phyloP scores from a whole-genome alignment of 2,329 filamentous ascomycete species.

The Epichloe festucae region DNA sequence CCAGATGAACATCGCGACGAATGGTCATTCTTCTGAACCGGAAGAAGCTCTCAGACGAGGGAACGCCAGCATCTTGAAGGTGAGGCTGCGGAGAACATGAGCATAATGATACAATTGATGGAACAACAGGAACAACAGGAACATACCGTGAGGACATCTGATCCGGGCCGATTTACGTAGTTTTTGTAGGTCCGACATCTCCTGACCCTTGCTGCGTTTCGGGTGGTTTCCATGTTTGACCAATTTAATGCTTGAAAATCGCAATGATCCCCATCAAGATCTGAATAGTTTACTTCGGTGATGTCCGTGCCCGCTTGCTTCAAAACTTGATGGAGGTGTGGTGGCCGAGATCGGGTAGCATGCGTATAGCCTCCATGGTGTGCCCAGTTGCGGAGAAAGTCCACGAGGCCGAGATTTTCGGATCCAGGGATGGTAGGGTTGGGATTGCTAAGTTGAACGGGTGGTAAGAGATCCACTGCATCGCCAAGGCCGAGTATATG shows the following conservation, averaged over 20 bases:
- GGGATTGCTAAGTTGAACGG: conserved; percentile 18
- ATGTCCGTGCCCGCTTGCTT: conserved; percentile 13
- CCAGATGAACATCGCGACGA: conserved; percentile 36
- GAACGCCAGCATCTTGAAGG: conserved; percentile 17
- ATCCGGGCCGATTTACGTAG: conserved; percentile 39
- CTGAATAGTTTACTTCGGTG: conserved; percentile 22
- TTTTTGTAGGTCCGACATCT: conserved; percentile 40
- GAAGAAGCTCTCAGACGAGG: conserved; percentile 37
- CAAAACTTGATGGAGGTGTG: conserved; percentile 19
- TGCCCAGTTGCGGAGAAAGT: conserved; percentile 40
- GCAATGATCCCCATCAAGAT: conserved; percentile 41
- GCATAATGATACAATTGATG: neutral
- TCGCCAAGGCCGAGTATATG: neutral
- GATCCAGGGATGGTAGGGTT: conserved; percentile 29
- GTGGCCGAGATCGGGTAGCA: conserved; percentile 13
- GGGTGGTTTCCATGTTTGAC: conserved; percentile 36
- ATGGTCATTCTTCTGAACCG: conserved; percentile 45
- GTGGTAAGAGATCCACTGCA: conserved; percentile 4
- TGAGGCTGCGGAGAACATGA: conserved; percentile 1
- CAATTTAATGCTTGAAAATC: conserved; percentile 51
- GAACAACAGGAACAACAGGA: conserved; percentile 16
- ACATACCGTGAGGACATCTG: conserved; percentile 37
- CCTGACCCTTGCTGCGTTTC: conserved; percentile 33
- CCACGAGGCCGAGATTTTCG: conserved; percentile 34
- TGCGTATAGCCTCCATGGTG: conserved; percentile 16